These are phyloP conservation scores for Bifiguratus adelaidae DNA, from an alignment of 192 early-diverging fungal genomes.

Conservation along the genomic window DNA sequence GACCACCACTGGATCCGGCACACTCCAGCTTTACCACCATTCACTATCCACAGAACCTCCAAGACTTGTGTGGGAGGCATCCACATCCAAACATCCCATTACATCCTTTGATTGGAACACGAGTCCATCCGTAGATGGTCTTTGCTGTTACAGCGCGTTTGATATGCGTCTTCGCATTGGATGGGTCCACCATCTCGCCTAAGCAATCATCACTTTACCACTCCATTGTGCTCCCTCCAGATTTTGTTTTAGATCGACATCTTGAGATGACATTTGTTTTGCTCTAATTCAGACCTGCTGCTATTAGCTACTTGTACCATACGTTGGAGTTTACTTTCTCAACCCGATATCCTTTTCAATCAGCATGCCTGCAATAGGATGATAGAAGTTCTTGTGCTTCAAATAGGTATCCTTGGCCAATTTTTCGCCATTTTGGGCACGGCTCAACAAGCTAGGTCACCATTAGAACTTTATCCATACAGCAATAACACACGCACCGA, in stretches of 20 bases:
- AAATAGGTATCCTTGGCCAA: slow-evolving; percentile 74
- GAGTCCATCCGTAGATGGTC: slow-evolving; percentile 51
- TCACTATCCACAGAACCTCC: slow-evolving; percentile 22
- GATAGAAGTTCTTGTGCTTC: slow-evolving; percentile 73
- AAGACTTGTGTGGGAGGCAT: slow-evolving; percentile 20
- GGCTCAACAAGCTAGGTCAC: slow-evolving; percentile 33
- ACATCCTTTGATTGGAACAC: slow-evolving; percentile 54
- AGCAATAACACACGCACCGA: slow-evolving; percentile 16
- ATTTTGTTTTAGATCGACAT: too few species aligned
- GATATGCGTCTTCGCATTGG: slow-evolving; percentile 56
- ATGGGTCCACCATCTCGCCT: slow-evolving; percentile 38
- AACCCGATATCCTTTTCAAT: slow-evolving; percentile 80
- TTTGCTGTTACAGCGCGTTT: slow-evolving; percentile 55
- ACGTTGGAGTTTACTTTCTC: not conserved
- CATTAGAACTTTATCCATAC: not conserved
- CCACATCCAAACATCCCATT: slow-evolving; percentile 55
- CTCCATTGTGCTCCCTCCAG: too few species aligned
- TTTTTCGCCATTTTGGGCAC: slow-evolving; percentile 55
- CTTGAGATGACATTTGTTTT: too few species aligned
- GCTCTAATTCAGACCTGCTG: too few species aligned
- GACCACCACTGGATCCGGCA: slow-evolving; percentile 46
- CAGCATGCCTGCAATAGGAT: slow-evolving; percentile 85
- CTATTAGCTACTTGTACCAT: too few species aligned
- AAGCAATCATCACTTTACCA: too few species aligned
- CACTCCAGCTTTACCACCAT: slow-evolving; percentile 48